Conservation (phyloP, 371 early-diverging fungal species). For the Basidiobolus meristosporus region DNA sequence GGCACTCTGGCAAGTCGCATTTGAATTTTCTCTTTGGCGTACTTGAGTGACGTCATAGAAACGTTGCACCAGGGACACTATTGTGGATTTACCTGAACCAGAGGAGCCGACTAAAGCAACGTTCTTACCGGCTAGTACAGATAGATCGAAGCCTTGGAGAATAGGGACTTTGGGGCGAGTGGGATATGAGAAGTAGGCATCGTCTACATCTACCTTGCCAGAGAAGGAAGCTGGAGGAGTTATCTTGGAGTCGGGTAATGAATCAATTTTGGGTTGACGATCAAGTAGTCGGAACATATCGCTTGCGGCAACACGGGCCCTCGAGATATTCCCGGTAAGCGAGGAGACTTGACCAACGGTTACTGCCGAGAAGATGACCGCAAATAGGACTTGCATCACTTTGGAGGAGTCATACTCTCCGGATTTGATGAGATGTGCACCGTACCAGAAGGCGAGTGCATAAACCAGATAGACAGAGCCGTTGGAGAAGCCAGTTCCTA, state of each 20-base stretch:
- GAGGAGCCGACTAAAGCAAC: slow-evolving; percentile 77
- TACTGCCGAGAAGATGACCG: slow-evolving; percentile 2
- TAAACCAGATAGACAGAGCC: slow-evolving; percentile 34
- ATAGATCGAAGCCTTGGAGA: slow-evolving; percentile 52
- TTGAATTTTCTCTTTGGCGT: too few relatives aligned
- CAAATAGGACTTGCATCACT: slow-evolving; percentile 3
- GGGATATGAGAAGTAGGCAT: slow-evolving; percentile 65
- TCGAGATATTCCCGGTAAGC: slow-evolving; percentile 3
- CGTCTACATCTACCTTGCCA: slow-evolving; percentile 18
- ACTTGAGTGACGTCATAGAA: slow-evolving; percentile 66
- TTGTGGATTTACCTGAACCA: slow-evolving; percentile 78
- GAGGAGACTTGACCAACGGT: slow-evolving; percentile 4
- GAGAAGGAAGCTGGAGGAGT: slow-evolving; percentile 20
- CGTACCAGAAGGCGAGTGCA: slow-evolving; percentile 34
- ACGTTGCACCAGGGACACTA: slow-evolving; percentile 63
- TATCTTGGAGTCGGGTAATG: slow-evolving; percentile 14
- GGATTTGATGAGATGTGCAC: slow-evolving; percentile 5
- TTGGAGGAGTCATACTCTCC: slow-evolving; percentile 1
- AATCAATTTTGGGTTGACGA: slow-evolving; percentile 4
- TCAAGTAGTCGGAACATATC: slow-evolving; percentile 1
- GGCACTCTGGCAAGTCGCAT: too few relatives aligned
- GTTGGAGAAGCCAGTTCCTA: slow-evolving; percentile 41
- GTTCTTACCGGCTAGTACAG: slow-evolving; percentile 49
- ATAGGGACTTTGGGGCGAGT: slow-evolving; percentile 52
- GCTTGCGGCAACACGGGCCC: slow-evolving; percentile 3